phyloP scores from a whole-genome alignment of 2,329 filamentous ascomycete genomes.

The Botryotinia calthae region DNA sequence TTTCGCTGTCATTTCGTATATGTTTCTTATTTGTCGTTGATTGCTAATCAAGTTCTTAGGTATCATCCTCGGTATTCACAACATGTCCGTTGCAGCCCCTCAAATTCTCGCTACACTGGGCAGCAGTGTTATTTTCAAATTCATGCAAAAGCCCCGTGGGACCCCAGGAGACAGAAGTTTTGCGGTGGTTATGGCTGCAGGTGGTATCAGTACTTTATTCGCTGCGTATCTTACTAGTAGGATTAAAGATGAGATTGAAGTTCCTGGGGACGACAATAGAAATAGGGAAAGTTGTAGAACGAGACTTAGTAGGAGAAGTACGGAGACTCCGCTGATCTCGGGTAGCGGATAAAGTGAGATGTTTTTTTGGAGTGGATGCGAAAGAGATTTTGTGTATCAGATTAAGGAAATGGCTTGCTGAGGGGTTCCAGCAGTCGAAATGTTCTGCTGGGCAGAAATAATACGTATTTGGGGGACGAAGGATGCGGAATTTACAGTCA shows the following conservation, averaged over 20 bases:
- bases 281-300: background rate
- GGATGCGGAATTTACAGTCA: background rate
- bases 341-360: background rate
- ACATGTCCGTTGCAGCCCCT: slow-evolving; percentile 87
- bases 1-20: background rate
- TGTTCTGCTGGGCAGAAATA: background rate
- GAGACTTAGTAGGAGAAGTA: background rate
- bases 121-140: slow-evolving; percentile 79
- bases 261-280: slow-evolving; percentile 23
- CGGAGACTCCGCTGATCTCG: slow-evolving; percentile 11
- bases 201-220: slow-evolving; percentile 72
- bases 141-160: slow-evolving; percentile 83
- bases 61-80: slow-evolving; percentile 91
- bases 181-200: slow-evolving; percentile 80
- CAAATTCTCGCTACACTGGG: slow-evolving; percentile 87
- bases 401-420: background rate
- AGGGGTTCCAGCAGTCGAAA: background rate
- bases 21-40: background rate
- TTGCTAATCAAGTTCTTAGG: slow-evolving; percentile 39
- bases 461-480: background rate
- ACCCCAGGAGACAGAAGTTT: slow-evolving; percentile 83
- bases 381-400: background rate
- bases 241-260: slow-evolving; percentile 37
- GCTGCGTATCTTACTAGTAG: slow-evolving; percentile 62
- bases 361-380: too few species aligned